These are phyloP conservation scores for Bothriochloa decipiens DNA, from an alignment of 176 grass and related monocot genomes.

Conservation along the genomic window DNA sequence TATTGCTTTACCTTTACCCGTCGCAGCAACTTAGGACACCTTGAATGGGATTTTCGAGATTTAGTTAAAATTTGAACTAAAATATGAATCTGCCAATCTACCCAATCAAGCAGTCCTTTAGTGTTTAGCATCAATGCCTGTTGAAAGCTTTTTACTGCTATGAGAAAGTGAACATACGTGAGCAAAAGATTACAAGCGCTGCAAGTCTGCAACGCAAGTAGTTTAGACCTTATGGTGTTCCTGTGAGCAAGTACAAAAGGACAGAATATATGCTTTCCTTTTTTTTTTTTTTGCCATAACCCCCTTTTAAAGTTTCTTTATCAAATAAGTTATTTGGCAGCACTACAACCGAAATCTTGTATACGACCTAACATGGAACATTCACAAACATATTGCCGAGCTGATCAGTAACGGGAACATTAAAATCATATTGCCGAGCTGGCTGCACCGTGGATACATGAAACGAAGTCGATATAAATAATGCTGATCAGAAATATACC, in stretches of 20 bases:
- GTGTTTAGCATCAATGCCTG: background rate
- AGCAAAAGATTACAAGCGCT: background rate
- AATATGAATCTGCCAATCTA: background rate
- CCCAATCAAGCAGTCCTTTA: background rate
- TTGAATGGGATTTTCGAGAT: background rate
- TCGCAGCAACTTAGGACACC: background rate
- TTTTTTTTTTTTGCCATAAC: background rate
- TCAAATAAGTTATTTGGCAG: background rate
- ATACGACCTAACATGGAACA: slow-evolving; percentile 13
- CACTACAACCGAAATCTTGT: slow-evolving; percentile 7
- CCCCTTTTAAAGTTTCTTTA: background rate
- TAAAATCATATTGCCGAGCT: background rate
- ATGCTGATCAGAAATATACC: background rate
- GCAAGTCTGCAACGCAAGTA: background rate
- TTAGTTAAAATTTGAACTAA: background rate
- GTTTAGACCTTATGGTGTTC: background rate
- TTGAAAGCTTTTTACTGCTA: slow-evolving; percentile 14
- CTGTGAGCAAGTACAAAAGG: background rate
- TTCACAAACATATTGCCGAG: background rate
- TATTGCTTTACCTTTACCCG: background rate
- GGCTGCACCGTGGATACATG: slow-evolving; percentile 4
- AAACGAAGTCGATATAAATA: background rate
- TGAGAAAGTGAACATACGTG: background rate
- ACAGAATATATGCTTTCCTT: background rate
- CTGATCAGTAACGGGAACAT: background rate